These are phyloP conservation scores for Cryptococcus maquisensis DNA, from an alignment of 1,284 basidiomycete species.

Conservation along the genomic window DNA sequence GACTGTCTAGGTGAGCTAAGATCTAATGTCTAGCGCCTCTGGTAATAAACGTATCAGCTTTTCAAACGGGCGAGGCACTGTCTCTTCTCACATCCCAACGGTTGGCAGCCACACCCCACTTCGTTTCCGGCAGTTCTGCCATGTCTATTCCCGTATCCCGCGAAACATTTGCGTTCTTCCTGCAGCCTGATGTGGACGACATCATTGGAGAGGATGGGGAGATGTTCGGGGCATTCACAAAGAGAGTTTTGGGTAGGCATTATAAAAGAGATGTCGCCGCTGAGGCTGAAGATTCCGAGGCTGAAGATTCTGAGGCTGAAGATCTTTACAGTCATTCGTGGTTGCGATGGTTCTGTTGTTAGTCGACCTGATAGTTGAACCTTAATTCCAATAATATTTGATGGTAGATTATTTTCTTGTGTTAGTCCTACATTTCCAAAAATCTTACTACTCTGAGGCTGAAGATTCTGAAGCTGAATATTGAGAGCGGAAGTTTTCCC, in stretches of 20 bases:
- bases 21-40: neutral
- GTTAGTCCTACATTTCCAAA: slow-evolving; percentile 1
- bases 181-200: slow-evolving; percentile 81
- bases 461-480: no score
- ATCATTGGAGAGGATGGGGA: slow-evolving; percentile 58
- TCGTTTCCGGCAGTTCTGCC: slow-evolving; percentile 57
- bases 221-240: slow-evolving; percentile 85
- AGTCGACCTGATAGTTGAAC: slow-evolving; percentile 3
- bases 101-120: slow-evolving; percentile 83
- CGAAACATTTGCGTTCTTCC: slow-evolving; percentile 79
- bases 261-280: slow-evolving; percentile 51
- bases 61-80: slow-evolving; percentile 90
- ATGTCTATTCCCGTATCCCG: slow-evolving; percentile 59
- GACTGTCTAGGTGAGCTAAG: slow-evolving; percentile 44
- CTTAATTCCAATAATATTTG: slow-evolving; percentile 5
- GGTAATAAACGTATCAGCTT: slow-evolving; percentile 55
- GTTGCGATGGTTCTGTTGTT: neutral
- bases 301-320: slow-evolving; percentile 22
- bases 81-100: slow-evolving; percentile 69
- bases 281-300: slow-evolving; percentile 22
- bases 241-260: slow-evolving; percentile 73
- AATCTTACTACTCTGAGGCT: slow-evolving; percentile 6
- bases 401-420: slow-evolving; percentile 6
- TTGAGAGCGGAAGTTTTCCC: no score
- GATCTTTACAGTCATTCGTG: slow-evolving; percentile 5